phyloP scores from a whole-genome alignment of 2,329 filamentous ascomycete species.

The Neonectria sp. region DNA sequence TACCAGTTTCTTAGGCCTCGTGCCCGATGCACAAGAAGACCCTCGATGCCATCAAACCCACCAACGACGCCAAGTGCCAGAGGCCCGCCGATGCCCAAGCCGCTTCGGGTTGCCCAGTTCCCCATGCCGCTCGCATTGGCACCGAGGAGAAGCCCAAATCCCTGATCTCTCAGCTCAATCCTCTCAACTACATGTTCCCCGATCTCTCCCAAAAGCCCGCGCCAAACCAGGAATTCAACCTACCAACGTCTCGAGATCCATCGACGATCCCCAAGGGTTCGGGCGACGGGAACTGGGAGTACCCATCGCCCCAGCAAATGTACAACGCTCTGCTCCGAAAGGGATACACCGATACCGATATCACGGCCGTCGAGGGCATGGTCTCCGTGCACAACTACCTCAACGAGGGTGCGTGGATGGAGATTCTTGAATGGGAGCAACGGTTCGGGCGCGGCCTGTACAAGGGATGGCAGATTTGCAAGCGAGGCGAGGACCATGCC shows the following conservation, averaged over 20 bases:
- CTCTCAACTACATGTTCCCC: slow-evolving; percentile 95
- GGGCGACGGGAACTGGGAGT: slow-evolving; percentile 90
- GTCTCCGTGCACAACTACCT: slow-evolving; percentile 98
- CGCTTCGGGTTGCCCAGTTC: slow-evolving; percentile 58
- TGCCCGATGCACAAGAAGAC: slow-evolving; percentile 73
- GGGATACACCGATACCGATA: slow-evolving; percentile 94
- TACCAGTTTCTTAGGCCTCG: slow-evolving; percentile 57
- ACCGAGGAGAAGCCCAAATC: slow-evolving; percentile 58
- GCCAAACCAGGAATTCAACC: slow-evolving; percentile 77
- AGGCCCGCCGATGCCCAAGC: slow-evolving; percentile 42
- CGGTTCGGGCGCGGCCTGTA: slow-evolving; percentile 83
- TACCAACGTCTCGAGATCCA: slow-evolving; percentile 85
- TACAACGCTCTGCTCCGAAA: slow-evolving; percentile 98
- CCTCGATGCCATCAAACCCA: slow-evolving; percentile 61
- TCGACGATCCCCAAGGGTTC: slow-evolving; percentile 94
- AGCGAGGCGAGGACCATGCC: slow-evolving; percentile 78
- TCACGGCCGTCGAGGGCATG: slow-evolving; percentile 96
- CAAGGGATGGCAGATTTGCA: slow-evolving; percentile 81
- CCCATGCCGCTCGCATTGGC: slow-evolving; percentile 53
- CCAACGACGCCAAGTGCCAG: slow-evolving; percentile 38
- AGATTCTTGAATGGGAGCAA: slow-evolving; percentile 95
- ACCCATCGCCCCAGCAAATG: slow-evolving; percentile 99
- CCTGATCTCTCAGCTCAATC: slow-evolving; percentile 71
- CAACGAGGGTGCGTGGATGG: slow-evolving; percentile 96
- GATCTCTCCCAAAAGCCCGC: slow-evolving; percentile 86